Evolutionary conservation across 306 rosid species (phyloP), one percentile per base, ranked within the genome.

Genomic region (Medicago arabica): DNA sequence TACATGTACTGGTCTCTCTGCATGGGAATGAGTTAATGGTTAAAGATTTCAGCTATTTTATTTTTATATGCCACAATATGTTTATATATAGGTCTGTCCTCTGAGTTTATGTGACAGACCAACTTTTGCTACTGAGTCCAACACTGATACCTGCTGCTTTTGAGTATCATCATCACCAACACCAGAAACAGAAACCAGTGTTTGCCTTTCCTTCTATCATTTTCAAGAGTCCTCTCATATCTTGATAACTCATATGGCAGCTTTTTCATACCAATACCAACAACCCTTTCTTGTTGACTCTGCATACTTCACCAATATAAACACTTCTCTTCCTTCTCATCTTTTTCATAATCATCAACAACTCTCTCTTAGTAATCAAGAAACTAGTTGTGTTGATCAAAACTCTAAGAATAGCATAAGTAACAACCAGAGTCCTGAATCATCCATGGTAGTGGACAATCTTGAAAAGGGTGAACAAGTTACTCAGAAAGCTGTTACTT

Each of bases 391-490:
- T 82, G 87, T 80, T 69, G 31, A 58, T 23, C 64, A 25, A 58
- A 6, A 7, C n/a, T 70, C 74, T 76, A 90, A 89, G 59, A 88
- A 81, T 70, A 54, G 31, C 12, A 8, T 54, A 54, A 8, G 51
- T 46, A 15, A 46, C 16, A 46, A 46, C 15, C 87, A 78, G 25
- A 89, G 86, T 62, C 85, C 89, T 36, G 90, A 90, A 72, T 74
- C 89, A 16, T 89, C 97, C 5, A 54, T 84, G 78, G 89, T 89
- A 0, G 87, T 86, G 51, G 94, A 91, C 72, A 86, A 82, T 76
- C 86, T 87, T 79, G 97, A 92, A 80, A 84, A 66, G 16, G 93
- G 88, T 44, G 94, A 88, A 65, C 96, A 90, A 15, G 88, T 90
- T 16, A 84, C 85, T 57, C 94, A 90, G 78, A 85, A 90, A 14